phyloP scores from a whole-genome alignment of 352 stramenopile species.

The Globisporangium perplexum region DNA sequence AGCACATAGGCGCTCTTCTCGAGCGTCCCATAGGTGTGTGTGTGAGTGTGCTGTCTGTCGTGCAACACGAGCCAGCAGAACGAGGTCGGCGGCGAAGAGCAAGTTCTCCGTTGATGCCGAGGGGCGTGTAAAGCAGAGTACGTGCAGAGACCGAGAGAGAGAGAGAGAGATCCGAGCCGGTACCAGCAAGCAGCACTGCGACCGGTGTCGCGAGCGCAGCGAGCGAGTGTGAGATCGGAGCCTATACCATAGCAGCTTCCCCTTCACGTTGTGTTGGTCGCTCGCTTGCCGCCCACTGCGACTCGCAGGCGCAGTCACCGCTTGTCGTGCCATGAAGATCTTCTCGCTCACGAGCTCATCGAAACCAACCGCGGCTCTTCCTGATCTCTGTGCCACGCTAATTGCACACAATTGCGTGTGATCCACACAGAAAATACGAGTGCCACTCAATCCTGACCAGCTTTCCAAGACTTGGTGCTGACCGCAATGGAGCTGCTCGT shows the following conservation, averaged over 20 bases:
- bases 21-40: background rate
- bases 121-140: slow-evolving; percentile 1
- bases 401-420: background rate
- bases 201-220: background rate
- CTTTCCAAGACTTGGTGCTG: too few relatives aligned
- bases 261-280: background rate
- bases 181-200: background rate
- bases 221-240: background rate
- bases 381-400: too few relatives aligned
- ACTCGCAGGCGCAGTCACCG: too few relatives aligned
- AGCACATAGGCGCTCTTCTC: slow-evolving; percentile 10
- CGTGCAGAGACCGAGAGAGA: background rate
- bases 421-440: background rate
- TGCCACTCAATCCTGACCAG: slow-evolving; percentile 13
- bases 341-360: too few relatives aligned
- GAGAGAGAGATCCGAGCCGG: too few relatives aligned
- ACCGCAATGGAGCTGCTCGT: slow-evolving; percentile 35
- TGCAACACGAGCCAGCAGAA: background rate
- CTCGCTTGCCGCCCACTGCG: too few relatives aligned
- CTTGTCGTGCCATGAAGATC: too few relatives aligned
- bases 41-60: background rate
- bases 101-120: background rate
- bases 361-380: too few relatives aligned
- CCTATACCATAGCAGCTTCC: slow-evolving; percentile 5
- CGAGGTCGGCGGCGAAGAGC: background rate